Base-by-base conservation (phyloP, 345 rosid genomes). In the Camelina sativa region DNA sequence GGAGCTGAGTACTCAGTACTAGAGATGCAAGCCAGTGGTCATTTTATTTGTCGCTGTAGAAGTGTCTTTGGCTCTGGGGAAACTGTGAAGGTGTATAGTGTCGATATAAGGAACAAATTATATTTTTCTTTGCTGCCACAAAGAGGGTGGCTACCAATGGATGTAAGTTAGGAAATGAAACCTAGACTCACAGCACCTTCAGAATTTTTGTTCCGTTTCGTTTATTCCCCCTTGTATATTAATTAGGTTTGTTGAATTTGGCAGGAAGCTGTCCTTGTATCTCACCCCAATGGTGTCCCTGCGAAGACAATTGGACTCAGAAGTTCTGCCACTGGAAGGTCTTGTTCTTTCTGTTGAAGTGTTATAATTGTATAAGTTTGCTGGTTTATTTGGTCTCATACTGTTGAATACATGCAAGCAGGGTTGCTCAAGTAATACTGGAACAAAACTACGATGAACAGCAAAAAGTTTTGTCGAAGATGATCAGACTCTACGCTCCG, bases 241-340 rank as follows among this genome's bases (percentile, higher is more conserved):
- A 62, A 57, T 56, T 60, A 47, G 43, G 48, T 68, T 72, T 61
- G 71, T 58, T 19, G 37, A 76, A 37, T 8, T 78, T 63, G 65
- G 44, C 87, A 92, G 99, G 99, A 92, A 76, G 87, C 91, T 69
- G 92, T 95, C 82, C 88, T 88, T 71, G 80, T 95, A 71, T 90
- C 97, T 59, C 92, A 95, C 67, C 99, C 97, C 56, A 77, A 6
- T 73, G 89, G 84, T 73, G 72, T 81, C 68, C 97, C 97, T 35
- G 81, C 99, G 8, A 92, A 89, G 84, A 85, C 96, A 78, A 77
- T 90, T 68, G 82, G 81, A 62, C 84, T 95, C 71, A 86, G 87
- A 82, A 92, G 99, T 87, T 86, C 90, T 59, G 83, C 85, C 79
- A 85, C 92, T 78, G 96, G 91, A 89, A 92, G 99, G 99, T 95